phyloP scores from a whole-genome alignment of 2,329 filamentous ascomycete genomes.

The Monilinia aucupariae region DNA sequence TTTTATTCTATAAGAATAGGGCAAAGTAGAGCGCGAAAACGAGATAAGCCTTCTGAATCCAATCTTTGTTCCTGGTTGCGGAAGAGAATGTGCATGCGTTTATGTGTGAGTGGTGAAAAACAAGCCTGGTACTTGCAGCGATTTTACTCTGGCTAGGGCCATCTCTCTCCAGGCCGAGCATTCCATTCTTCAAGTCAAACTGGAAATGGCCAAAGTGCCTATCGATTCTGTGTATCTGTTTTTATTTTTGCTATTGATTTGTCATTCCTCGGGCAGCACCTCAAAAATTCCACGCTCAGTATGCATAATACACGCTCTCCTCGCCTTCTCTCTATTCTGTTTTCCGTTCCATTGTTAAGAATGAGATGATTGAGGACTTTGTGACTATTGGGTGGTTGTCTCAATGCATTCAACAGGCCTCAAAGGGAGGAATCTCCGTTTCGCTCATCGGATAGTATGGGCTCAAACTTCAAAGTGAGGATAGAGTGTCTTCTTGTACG shows the following conservation, averaged over 20 bases:
- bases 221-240: not conserved
- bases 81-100: not conserved
- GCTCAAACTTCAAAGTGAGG: not conserved
- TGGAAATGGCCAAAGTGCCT: not conserved
- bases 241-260: too few species aligned
- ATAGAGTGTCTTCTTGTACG: not conserved
- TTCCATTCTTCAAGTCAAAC: not conserved
- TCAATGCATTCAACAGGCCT: not conserved
- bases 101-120: not conserved
- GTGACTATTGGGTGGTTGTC: not conserved
- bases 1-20: constrained; percentile 2
- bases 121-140: not conserved
- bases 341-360: too few species aligned
- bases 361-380: not conserved
- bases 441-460: not conserved
- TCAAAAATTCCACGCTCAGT: too few species aligned
- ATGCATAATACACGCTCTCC: too few species aligned
- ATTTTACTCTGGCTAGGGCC: not conserved
- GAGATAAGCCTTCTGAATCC: constrained; percentile 7
- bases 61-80: not conserved
- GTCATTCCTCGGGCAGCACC: too few species aligned
- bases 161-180: not conserved
- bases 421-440: not conserved
- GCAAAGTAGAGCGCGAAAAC: constrained; percentile 1
- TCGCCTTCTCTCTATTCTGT: too few species aligned